These are phyloP conservation scores for Cymbopogon citratus DNA, from an alignment of 176 grass and related monocot species.

Conservation along the genomic window DNA sequence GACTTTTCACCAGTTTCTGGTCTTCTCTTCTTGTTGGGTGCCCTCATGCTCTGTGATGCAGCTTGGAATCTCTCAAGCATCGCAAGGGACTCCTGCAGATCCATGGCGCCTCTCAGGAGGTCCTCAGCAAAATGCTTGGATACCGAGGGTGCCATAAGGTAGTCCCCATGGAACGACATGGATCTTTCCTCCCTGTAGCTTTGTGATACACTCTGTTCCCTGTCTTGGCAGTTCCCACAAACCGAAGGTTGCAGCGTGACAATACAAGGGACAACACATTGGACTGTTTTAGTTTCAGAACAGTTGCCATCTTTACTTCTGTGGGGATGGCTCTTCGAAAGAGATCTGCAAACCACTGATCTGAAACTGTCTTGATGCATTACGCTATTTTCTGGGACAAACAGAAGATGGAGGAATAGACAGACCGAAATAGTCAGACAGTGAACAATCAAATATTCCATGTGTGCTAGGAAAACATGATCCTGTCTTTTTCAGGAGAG, in stretches of 20 bases:
- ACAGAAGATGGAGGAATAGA: background rate
- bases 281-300: slow-evolving; percentile 37
- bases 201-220: slow-evolving; percentile 7
- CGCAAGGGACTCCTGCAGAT: slow-evolving; percentile 68
- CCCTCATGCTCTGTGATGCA: slow-evolving; percentile 22
- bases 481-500: background rate
- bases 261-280: slow-evolving; percentile 16
- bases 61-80: slow-evolving; percentile 73
- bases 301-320: slow-evolving; percentile 35
- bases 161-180: slow-evolving; percentile 36
- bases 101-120: slow-evolving; percentile 65
- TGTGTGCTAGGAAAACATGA: slow-evolving; percentile 10
- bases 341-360: slow-evolving; percentile 78
- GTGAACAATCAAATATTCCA: slow-evolving; percentile 3
- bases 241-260: slow-evolving; percentile 40
- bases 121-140: slow-evolving; percentile 63
- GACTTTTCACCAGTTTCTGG: slow-evolving; percentile 21
- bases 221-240: slow-evolving; percentile 29
- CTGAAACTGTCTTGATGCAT: slow-evolving; percentile 91
- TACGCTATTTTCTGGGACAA: slow-evolving; percentile 28
- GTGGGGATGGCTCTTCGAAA: slow-evolving; percentile 51
- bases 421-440: slow-evolving; percentile 32
- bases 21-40: slow-evolving; percentile 41
- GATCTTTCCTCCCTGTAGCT: slow-evolving; percentile 37
- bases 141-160: slow-evolving; percentile 35